phyloP scores from a whole-genome alignment of 2,329 filamentous ascomycete genomes.

The Triangularia setosa region DNA sequence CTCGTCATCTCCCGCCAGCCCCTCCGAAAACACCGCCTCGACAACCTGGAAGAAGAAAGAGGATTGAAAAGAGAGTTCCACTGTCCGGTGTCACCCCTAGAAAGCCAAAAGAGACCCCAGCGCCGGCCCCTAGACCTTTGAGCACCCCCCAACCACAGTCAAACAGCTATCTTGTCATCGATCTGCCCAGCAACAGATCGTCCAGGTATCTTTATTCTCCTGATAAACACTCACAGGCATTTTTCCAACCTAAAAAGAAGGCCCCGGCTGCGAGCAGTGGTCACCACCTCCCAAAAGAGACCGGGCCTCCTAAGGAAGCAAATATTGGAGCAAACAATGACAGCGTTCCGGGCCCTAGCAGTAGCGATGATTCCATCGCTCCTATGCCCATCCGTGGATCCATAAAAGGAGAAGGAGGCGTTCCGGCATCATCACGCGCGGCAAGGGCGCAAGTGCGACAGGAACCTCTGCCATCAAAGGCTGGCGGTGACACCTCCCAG shows the following conservation, averaged over 20 bases:
- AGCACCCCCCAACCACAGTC: not conserved
- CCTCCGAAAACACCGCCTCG: slow-evolving; percentile 12
- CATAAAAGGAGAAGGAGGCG: not conserved
- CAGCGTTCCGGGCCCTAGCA: not conserved
- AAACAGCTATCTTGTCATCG: not conserved
- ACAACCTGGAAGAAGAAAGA: slow-evolving; percentile 10
- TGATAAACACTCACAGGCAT: not conserved
- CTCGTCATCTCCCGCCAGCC: slow-evolving; percentile 16
- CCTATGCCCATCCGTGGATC: not conserved
- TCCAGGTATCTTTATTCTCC: not conserved
- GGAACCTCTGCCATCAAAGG: too few relatives aligned
- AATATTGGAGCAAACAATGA: not conserved
- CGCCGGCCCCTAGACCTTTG: not conserved
- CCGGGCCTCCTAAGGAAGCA: not conserved
- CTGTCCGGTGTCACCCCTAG: not conserved
- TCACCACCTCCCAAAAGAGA: not conserved
- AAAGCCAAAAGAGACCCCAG: not conserved
- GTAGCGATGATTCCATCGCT: not conserved
- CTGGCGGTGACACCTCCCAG: not conserved
- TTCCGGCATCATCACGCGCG: not conserved
- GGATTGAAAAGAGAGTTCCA: not conserved
- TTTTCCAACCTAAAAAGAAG: not conserved
- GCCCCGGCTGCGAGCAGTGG: too few relatives aligned
- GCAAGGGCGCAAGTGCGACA: not conserved
- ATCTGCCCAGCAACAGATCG: not conserved